Base-by-base conservation (phyloP, 352 stramenopile species). In the Phytopythium chamaehyphon region DNA sequence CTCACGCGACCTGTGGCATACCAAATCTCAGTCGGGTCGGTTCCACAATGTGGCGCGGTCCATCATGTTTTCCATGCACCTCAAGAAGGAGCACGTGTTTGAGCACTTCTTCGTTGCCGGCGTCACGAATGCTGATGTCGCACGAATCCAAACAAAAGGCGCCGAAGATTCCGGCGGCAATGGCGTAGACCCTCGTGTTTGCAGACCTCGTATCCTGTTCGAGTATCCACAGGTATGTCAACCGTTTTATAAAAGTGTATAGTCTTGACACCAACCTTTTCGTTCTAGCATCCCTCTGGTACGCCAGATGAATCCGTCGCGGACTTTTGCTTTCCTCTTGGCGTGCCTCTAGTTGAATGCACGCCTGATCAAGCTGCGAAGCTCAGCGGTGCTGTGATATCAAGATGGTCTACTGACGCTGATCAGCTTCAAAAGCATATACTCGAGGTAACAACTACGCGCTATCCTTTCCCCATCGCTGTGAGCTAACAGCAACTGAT, bases 291-390 rank as follows among this genome's bases (percentile, higher is more conserved):
- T 62, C 47, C 59, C 12, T 65, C 64, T 49, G 59, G 70, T 23
- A 23, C 64, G 19, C 68, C 71, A 6, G 80, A 86, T 56, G 64
- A 66, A 6, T 76, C 72, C 0, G 64, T 91, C 8, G 81, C 73
- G 1, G 77, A 89, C 48, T 94, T 94, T 61, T 94, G 83, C 46
- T 94, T 94, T 49, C 83, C 83, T 1, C 63, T 69, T 18, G 83
- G 83, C 33, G 79, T 91, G 12, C 81, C 83, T 22, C 55, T 89
- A 5, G 67, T 69, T 15, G 66, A 66, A 33, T 92, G 79, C 56
- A 81, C 69, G 16, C 58, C 64, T 9, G 71, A 83, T 10, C 75
- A 92, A 62, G 67, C 64, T 7, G 47, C 64, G 16, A 62, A 55
- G 1, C 53, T 94, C 37, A 40, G 65, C 26, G 83, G 79, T 5